phyloP scores from a whole-genome alignment of 345 rosid species.

The Theobroma cacao region DNA sequence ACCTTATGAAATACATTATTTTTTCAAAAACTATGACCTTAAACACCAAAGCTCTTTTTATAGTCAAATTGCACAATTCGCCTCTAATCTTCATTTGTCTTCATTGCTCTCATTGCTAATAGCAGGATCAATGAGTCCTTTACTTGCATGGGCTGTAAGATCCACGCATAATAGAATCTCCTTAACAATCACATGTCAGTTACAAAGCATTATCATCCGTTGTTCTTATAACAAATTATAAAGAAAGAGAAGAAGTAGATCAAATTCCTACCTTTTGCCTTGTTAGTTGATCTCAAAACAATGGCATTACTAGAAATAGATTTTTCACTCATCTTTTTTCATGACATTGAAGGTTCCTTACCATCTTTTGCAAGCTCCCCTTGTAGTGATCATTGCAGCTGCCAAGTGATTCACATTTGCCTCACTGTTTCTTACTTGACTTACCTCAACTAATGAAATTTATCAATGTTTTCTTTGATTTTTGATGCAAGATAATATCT shows the following conservation, averaged over 20 bases:
- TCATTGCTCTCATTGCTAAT: conserved; percentile 84
- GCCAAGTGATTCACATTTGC: conserved; percentile 62
- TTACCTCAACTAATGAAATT: too few relatives aligned
- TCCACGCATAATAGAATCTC: conserved; percentile 88
- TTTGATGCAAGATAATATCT: too few relatives aligned
- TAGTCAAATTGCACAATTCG: too few relatives aligned
- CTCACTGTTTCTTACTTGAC: too few relatives aligned
- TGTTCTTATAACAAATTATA: conserved; percentile 1
- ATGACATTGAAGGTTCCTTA: conserved; percentile 53
- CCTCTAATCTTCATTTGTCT: too few relatives aligned
- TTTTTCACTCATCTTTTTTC: conserved; percentile 42
- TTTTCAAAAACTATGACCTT: too few relatives aligned
- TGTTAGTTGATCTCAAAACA: conserved; percentile 36
- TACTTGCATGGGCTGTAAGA: conserved; percentile 84
- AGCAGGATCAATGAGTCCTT: conserved; percentile 89
- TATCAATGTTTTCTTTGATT: too few relatives aligned
- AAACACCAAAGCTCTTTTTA: too few relatives aligned
- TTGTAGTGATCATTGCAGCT: conserved; percentile 63
- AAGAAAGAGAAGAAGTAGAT: conserved; percentile 8
- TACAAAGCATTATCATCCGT: conserved; percentile 10
- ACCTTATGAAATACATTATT: too few relatives aligned
- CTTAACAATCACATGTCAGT: conserved; percentile 36
- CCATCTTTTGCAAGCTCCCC: conserved; percentile 90
- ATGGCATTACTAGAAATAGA: conserved; percentile 34
- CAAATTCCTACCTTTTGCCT: conserved; percentile 41